These are phyloP conservation scores for Funneliformis caledonium DNA, from an alignment of 371 early-diverging fungal genomes.

Conservation along the genomic window DNA sequence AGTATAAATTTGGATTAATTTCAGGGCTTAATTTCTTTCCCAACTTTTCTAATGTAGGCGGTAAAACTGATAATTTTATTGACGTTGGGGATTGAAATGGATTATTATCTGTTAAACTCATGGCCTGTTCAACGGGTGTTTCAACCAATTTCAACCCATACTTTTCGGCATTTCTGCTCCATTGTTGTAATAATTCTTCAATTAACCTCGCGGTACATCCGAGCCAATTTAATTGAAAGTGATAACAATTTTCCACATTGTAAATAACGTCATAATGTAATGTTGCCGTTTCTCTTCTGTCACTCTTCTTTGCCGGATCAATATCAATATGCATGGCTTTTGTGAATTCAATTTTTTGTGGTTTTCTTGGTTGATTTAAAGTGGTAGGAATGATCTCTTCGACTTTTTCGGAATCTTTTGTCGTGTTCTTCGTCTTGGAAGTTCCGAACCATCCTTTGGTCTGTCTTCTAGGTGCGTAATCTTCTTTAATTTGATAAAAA, in stretches of 20 bases:
- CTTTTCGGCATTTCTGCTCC: constrained; percentile 86
- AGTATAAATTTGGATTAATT: constrained; percentile 55
- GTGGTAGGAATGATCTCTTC: neutral
- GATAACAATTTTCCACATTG: constrained; percentile 86
- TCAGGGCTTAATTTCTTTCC: constrained; percentile 46
- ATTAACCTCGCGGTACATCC: constrained; percentile 91
- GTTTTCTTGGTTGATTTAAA: neutral
- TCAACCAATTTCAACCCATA: constrained; percentile 92
- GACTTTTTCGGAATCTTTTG: constrained; percentile 20
- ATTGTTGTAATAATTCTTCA: constrained; percentile 83
- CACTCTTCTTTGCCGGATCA: constrained; percentile 73
- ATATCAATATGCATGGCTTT: constrained; percentile 76
- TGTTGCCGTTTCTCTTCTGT: constrained; percentile 82
- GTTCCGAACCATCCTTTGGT: constrained; percentile 11
- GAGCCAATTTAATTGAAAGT: constrained; percentile 95
- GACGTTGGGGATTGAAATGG: constrained; percentile 87
- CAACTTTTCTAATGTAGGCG: constrained; percentile 60
- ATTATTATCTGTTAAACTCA: constrained; percentile 70
- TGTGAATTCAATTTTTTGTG: constrained; percentile 54
- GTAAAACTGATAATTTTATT: constrained; percentile 67
- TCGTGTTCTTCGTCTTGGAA: constrained; percentile 40
- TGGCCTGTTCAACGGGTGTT: constrained; percentile 86
- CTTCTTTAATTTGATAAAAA: constrained; percentile 81
- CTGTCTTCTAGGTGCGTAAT: constrained; percentile 55
- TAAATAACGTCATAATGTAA: constrained; percentile 92